Conservation (phyloP, 257 asterid species). For the Salvia hispanica region DNA sequence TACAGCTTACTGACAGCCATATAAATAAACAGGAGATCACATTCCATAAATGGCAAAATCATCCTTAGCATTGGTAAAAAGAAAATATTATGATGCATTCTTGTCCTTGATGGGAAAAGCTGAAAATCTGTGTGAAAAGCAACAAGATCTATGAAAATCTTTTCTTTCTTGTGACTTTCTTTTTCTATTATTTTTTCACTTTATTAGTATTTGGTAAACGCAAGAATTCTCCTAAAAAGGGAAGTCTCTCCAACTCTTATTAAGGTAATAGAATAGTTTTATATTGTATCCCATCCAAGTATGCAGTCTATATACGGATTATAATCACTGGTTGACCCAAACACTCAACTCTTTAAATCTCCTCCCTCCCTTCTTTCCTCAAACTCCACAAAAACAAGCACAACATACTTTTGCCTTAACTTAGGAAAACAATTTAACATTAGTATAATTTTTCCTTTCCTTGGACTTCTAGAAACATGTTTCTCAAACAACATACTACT, state of each 20-base stretch:
- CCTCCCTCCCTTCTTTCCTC: slow-evolving; percentile 44
- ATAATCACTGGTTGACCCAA: slow-evolving; percentile 62
- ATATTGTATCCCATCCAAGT: slow-evolving; percentile 42
- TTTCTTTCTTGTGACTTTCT: slow-evolving; percentile 28
- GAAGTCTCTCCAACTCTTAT: not conserved
- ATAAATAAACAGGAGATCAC: not conserved
- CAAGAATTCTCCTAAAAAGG: too few species aligned
- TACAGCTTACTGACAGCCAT: slow-evolving; percentile 28
- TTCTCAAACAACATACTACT: slow-evolving; percentile 16
- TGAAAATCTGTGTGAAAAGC: slow-evolving; percentile 53
- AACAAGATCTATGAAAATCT: slow-evolving; percentile 62
- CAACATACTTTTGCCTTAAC: slow-evolving; percentile 7
- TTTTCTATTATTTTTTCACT: too few species aligned
- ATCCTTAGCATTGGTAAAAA: slow-evolving; percentile 43
- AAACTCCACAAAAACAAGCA: slow-evolving; percentile 29
- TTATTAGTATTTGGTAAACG: too few species aligned
- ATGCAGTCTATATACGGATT: slow-evolving; percentile 65
- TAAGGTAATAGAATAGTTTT: not conserved
- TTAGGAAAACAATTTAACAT: not conserved
- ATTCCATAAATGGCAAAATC: slow-evolving; percentile 50
- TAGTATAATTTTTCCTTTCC: not conserved
- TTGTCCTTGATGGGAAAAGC: slow-evolving; percentile 40
- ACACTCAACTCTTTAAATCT: slow-evolving; percentile 44
- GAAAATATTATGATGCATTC: slow-evolving; percentile 27
- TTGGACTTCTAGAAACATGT: slow-evolving; percentile 33